These are phyloP conservation scores for Mentha longifolia DNA, from an alignment of 257 asterid species.

Conservation along the genomic window DNA sequence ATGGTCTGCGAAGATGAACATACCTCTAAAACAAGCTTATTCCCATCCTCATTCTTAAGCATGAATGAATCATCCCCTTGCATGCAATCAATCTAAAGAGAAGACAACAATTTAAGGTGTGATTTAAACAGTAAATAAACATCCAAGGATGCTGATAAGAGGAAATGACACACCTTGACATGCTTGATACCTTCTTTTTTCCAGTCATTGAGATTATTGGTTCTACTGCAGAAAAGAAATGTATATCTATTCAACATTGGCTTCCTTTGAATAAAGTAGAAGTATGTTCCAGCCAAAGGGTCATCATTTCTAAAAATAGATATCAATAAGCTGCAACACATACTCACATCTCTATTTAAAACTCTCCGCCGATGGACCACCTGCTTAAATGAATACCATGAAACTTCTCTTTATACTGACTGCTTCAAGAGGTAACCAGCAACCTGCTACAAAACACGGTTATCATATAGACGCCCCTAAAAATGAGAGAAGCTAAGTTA, in stretches of 20 bases:
- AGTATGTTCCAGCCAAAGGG: not conserved
- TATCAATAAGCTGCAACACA: constrained; percentile 2
- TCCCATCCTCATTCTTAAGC: constrained; percentile 91
- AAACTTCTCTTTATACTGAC: constrained; percentile 80
- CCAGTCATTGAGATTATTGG: constrained; percentile 69
- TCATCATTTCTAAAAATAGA: not conserved
- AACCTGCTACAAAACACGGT: constrained; percentile 58
- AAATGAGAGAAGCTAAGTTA: not conserved
- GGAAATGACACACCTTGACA: constrained; percentile 70
- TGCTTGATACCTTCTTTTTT: constrained; percentile 89
- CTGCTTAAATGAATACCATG: constrained; percentile 84
- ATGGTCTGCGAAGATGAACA: constrained; percentile 19
- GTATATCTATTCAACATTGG: constrained; percentile 26
- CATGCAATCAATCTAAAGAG: constrained; percentile 82
- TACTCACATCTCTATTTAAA: constrained; percentile 67
- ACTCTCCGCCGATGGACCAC: constrained; percentile 84
- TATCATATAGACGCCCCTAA: not conserved
- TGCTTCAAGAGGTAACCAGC: constrained; percentile 90
- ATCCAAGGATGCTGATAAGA: constrained; percentile 29
- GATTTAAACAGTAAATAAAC: constrained; percentile 16
- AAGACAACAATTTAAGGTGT: constrained; percentile 21
- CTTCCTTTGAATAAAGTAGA: constrained; percentile 15
- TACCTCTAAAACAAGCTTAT: constrained; percentile 88
- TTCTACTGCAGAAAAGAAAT: constrained; percentile 48
- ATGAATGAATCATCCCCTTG: constrained; percentile 97